Base-by-base conservation (phyloP, 2,329 filamentous ascomycete species). In the Trichoderma harzianum region DNA sequence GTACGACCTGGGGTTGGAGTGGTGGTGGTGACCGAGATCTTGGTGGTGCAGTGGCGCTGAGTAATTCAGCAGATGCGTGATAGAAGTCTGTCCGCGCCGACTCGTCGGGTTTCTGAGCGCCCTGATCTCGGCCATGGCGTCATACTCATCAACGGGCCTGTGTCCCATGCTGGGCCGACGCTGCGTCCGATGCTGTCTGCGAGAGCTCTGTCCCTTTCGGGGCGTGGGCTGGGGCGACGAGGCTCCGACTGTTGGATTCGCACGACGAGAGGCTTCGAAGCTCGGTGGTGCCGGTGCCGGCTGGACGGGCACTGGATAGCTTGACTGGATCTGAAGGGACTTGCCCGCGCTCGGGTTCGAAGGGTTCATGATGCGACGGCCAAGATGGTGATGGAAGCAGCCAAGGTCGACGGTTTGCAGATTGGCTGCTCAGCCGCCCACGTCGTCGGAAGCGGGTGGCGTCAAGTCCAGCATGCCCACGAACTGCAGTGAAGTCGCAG, bases 61-160 rank as follows among this genome's bases (percentile, higher is more conserved):
- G 82, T 98, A 97, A 84, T 95, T 95, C 87, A 99, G 93, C 71
- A 99, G 84, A 82, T 99, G 96, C 53, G 96, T 98, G 79, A 99
- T 99, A 78, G 93, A 97, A 69, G 94, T 98, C 82, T 98, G 95
- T 69, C 96, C 96, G 77, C 96, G 93, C 72, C 96, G 91, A 78
- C 87, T 88, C n/a, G 85, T 86, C 14, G 87, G 81, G 75, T 89
- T 89, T 72, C 86, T 84, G 72, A 89, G 81, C 24, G 87, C 87
- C 74, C 87, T 83, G 73, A 95, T 86, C 84, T 98, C 94, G 75
- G 90, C 94, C 88, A 97, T 91, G 77, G 89, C 90, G 88, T 97
- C 94, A 84, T 97, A 94, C 84, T 95, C 91, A 79, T 92, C 88
- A 76, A 63, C 62, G 62, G 92, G 74, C 62, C 82, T 78, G 51